phyloP scores from a whole-genome alignment of 2,329 filamentous ascomycete species.

The Hymenoscyphus fraxineus region DNA sequence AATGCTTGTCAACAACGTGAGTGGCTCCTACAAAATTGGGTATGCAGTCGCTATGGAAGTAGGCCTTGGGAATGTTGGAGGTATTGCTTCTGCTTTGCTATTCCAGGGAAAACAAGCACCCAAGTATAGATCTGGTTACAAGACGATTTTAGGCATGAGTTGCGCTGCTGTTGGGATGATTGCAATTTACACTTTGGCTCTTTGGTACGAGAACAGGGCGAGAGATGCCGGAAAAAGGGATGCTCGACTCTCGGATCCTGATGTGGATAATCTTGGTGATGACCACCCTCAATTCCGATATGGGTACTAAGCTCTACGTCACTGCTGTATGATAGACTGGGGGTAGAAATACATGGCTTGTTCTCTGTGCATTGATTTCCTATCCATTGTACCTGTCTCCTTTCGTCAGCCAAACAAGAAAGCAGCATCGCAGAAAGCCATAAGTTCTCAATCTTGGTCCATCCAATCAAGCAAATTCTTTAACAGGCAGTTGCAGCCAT shows the following conservation, averaged over 20 bases:
- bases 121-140: constrained; percentile 5
- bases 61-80: constrained; percentile 9
- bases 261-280: constrained; percentile 12
- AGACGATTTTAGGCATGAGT: constrained; percentile 10
- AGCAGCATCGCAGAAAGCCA: not conserved
- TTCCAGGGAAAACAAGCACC: constrained; percentile 12
- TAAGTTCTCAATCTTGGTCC: not conserved
- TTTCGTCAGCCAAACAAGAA: not conserved
- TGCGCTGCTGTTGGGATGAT: constrained; percentile 12
- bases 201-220: constrained; percentile 44
- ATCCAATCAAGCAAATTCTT: not conserved
- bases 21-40: constrained; percentile 43
- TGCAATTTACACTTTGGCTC: constrained; percentile 35
- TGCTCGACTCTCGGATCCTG: constrained; percentile 35
- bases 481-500: not conserved
- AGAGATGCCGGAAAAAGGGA: constrained; percentile 46
- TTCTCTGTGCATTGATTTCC: not conserved
- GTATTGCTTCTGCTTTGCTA: constrained; percentile 9
- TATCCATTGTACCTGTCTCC: too few relatives aligned
- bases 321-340: not conserved
- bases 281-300: constrained; percentile 11
- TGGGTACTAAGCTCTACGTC: constrained; percentile 1
- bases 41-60: constrained; percentile 35
- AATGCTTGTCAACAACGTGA: constrained; percentile 51
- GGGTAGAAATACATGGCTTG: not conserved